phyloP scores from a whole-genome alignment of 2,329 filamentous ascomycete genomes.

The Cladophialophora psammophila region DNA sequence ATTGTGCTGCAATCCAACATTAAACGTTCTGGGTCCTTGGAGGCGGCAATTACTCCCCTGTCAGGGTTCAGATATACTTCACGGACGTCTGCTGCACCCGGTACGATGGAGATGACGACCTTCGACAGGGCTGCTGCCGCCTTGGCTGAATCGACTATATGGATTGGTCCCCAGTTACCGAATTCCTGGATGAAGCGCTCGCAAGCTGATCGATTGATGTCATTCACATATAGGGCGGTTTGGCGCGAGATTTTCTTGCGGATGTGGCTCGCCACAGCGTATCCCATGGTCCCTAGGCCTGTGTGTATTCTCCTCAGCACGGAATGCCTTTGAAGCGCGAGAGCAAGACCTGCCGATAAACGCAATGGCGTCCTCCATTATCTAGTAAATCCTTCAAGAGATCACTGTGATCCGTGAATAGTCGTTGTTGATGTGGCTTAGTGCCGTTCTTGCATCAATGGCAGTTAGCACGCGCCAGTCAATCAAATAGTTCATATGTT shows the following conservation, averaged over 20 bases:
- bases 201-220: background rate
- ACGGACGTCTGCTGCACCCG: conserved; percentile 7
- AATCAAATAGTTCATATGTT: too few species aligned
- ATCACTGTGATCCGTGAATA: too few species aligned
- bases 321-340: too few species aligned
- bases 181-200: conserved; percentile 1
- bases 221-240: background rate
- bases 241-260: conserved; percentile 6
- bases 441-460: too few species aligned
- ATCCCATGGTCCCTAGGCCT: conserved; percentile 17
- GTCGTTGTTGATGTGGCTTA: too few species aligned
- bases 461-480: too few species aligned
- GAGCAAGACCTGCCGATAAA: too few species aligned
- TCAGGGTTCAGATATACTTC: conserved; percentile 20
- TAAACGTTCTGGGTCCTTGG: conserved; percentile 7
- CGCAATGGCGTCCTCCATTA: too few species aligned
- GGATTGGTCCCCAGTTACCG: conserved; percentile 1
- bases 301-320: too few species aligned
- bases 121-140: conserved; percentile 10
- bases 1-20: conserved; percentile 23
- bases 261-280: conserved; percentile 11
- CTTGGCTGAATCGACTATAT: conserved; percentile 16
- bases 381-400: too few species aligned
- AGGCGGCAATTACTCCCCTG: conserved; percentile 11
- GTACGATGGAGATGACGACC: conserved; percentile 18